These are phyloP conservation scores for Alternaria tenuissima DNA, from an alignment of 2,329 filamentous ascomycete genomes.

Conservation along the genomic window DNA sequence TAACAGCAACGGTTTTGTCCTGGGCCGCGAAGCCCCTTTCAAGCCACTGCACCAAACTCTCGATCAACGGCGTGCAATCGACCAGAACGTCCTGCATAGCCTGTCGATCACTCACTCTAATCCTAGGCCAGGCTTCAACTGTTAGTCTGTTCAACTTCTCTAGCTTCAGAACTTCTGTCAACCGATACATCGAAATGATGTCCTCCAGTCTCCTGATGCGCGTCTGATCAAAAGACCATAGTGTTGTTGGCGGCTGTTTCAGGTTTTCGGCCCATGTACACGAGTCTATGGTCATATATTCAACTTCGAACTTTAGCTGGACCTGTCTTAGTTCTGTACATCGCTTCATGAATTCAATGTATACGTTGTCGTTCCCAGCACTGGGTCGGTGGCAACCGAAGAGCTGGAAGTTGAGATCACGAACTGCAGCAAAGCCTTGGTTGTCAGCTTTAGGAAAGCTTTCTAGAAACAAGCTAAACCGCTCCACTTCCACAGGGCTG, in stretches of 20 bases:
- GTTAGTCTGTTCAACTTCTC: not conserved
- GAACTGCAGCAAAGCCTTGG: slow-evolving; percentile 5
- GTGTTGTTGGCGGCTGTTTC: not conserved
- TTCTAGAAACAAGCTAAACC: slow-evolving; percentile 5
- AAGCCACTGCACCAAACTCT: slow-evolving; percentile 7
- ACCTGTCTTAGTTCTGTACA: slow-evolving; percentile 2
- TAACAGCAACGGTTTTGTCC: not conserved
- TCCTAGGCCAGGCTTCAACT: slow-evolving; percentile 13
- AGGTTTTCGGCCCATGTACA: not conserved
- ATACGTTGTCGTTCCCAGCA: not conserved
- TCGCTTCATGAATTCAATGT: slow-evolving; percentile 6
- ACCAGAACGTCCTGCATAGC: slow-evolving; percentile 2
- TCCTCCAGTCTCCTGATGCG: not conserved
- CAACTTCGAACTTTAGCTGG: slow-evolving; percentile 6
- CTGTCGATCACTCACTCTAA: not conserved
- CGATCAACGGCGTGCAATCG: slow-evolving; percentile 6
- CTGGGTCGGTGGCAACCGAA: slow-evolving; percentile 5
- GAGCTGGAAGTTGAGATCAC: slow-evolving; percentile 11
- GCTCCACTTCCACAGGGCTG: not conserved
- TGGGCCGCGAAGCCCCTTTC: slow-evolving; percentile 3
- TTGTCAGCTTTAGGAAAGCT: not conserved
- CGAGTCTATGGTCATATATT: not conserved
- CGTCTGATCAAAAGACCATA: not conserved
- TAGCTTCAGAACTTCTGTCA: not conserved
- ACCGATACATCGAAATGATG: not conserved